Evolutionary conservation across 2,329 filamentous ascomycete genomes (phyloP), one percentile per base, ranked within the genome.

Genomic region (Aspergillus fumigatiaffinis): DNA sequence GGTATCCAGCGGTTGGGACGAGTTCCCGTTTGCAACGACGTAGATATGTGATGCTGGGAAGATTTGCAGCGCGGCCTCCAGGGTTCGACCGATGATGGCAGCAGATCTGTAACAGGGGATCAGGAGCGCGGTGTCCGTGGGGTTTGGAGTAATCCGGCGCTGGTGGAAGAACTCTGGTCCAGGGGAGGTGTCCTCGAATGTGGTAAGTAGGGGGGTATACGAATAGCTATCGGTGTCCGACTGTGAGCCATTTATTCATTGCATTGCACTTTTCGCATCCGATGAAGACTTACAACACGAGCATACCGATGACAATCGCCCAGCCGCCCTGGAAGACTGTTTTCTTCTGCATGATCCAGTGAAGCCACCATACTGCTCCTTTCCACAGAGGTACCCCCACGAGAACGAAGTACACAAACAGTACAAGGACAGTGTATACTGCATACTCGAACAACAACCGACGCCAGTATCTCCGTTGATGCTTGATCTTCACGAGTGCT

Each of bases 101-200:
- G 72, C 78, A 2, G 78, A 77, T 61, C 78, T 79, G 65, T 80
- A 80, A 61, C 78, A 80, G 12, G 79, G 78, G n/a, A 81, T 80
- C 14, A 80, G 62, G 1, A 79, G 67, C 0, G 76, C 76, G 0
- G 75, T 78, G 44, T 77, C 71, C 2, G 56, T 55, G 2, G 65
- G 60, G 1, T 69, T 70, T 48, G 46, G 56, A 20, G 60, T 52
- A n/a, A 67, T 58, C 20, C 64, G 60, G 1, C 59, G 57, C 4
- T 56, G 44, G 26, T 57, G 25, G 28, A 56, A 59, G 14, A 60
- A 60, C 0, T 66, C 57, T 26, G 60, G 49, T 3, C 62, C 35
- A 1, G 69, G 69, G 2, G 68, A 64, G 46, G 73, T 66, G n/a
- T 65, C 63, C 57, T 74, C 72, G 47, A 74, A 73, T 5, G 68